Base-by-base conservation (phyloP, 2,329 filamentous ascomycete genomes). In the Stagonosporopsis tanaceti region DNA sequence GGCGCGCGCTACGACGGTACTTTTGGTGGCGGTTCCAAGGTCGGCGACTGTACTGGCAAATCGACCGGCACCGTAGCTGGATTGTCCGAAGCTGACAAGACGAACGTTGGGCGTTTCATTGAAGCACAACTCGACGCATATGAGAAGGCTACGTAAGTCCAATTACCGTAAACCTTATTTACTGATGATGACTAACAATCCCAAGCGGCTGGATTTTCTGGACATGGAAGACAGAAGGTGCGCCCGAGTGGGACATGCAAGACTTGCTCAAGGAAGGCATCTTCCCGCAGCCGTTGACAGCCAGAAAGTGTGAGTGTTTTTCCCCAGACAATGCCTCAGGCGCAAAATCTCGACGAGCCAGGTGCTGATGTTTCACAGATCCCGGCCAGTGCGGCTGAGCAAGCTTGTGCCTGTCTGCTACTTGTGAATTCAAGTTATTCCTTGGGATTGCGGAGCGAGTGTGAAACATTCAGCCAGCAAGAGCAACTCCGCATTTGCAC, bases 221-320 rank as follows among this genome's bases (percentile, higher is more conserved):
- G 80, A 80, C 77, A 4, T 82, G 80, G 80, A 81, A 81, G 74
- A 82, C 79, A 1, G 80, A 82, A 65, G 74, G 74, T 24, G 79
- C 79, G 32, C 80, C 80, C 2, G 80, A 81, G 61, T 82, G 80
- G 80, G 77, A 82, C 53, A 81, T 82, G 78, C 63, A 80, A 65
- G 74, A 76, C 22, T 64, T 81, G 55, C 62, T 78, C 14, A 69
- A 68, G 25, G 76, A 75, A 30, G 79, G 79, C 6, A 63, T 85
- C 42, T 85, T 85, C 70, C 82, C 82, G 17, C 77, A 80, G 60
- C 77, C 77, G 14, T 63, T 79, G 57, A 73, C 68, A 4, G 60
- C 68, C 44, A 67, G 77, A 48, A 71, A 77, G 47, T 76, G 76
- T 77, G 70, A 74, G 74, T 70, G 30, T 24, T 34, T 24, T 30